Evolutionary conservation across 148 eudicot species (phyloP).

Genomic region (Heliamphora exappendiculata): DNA sequence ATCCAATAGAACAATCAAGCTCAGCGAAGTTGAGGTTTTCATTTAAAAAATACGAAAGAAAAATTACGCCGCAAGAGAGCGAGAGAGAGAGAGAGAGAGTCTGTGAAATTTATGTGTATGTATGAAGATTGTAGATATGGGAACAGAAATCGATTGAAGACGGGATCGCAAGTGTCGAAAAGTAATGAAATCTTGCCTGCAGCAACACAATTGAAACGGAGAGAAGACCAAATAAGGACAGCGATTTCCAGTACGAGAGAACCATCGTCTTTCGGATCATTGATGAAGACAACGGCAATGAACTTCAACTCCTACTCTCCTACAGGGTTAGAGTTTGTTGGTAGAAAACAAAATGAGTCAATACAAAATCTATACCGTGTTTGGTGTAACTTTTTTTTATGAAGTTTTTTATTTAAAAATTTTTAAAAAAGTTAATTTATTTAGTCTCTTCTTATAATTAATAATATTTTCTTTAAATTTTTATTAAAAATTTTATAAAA

Average conservation of each 20-base stretch:
- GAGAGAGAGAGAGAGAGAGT: too few relatives aligned
- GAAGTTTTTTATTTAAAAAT: too few relatives aligned
- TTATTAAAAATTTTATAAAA: too few relatives aligned
- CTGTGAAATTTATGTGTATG: neutral
- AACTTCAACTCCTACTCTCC: too few relatives aligned
- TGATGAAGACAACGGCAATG: constrained; percentile 3
- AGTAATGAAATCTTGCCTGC: constrained; percentile 6
- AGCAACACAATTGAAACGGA: neutral
- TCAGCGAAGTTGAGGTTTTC: neutral
- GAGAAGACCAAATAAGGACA: neutral
- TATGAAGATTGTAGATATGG: neutral
- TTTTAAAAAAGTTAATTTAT: too few relatives aligned
- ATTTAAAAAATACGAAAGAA: neutral
- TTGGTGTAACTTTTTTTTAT: too few relatives aligned
- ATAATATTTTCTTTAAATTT: too few relatives aligned
- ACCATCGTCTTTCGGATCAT: neutral
- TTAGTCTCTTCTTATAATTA: too few relatives aligned
- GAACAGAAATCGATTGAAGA: neutral
- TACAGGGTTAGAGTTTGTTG: neutral
- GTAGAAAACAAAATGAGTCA: neutral
- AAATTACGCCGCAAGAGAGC: too few relatives aligned
- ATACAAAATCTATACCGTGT: neutral
- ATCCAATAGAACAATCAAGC: neutral
- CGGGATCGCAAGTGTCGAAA: neutral
- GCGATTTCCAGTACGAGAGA: neutral